Conservation (phyloP, 768 basidiomycete genomes). For the Hysterangium stoloniferum region DNA sequence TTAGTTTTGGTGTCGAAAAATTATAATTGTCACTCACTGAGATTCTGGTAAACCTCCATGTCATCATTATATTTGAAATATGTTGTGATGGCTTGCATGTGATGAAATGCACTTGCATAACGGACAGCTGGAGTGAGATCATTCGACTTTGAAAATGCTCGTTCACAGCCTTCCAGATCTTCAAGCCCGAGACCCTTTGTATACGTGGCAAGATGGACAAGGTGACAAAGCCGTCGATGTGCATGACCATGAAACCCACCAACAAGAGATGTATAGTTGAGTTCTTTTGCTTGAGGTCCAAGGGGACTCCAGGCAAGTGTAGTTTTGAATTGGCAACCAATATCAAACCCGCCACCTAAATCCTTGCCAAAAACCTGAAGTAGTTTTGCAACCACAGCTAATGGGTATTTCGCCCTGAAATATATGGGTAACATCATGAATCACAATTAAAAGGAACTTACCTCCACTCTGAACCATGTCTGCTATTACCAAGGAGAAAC, state of each 20-base stretch:
- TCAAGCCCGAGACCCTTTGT: conserved; percentile 28
- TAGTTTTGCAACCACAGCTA: no score
- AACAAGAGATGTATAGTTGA: no score
- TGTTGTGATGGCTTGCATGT: conserved; percentile 24
- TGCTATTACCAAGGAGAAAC: conserved; percentile 21
- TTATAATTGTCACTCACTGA: conserved; percentile 19
- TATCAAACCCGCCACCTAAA: no score
- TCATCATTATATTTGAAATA: conserved; percentile 27
- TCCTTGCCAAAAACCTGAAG: no score
- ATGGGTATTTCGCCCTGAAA: no score
- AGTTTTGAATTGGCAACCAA: no score
- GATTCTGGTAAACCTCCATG: conserved; percentile 26
- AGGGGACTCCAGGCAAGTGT: no score
- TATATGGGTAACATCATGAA: no score
- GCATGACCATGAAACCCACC: no score
- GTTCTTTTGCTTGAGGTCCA: no score
- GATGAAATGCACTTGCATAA: conserved; percentile 23
- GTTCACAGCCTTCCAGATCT: conserved; percentile 28
- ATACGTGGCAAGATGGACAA: conserved; percentile 25
- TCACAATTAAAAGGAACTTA: no score
- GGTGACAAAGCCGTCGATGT: no score
- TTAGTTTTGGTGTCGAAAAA: conserved; percentile 12
- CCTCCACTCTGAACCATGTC: conserved; percentile 32
- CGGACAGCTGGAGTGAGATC: conserved; percentile 14
- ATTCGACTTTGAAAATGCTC: conserved; percentile 27